Conservation (phyloP, 2,329 filamentous ascomycete species). For the Claviceps citrina region DNA sequence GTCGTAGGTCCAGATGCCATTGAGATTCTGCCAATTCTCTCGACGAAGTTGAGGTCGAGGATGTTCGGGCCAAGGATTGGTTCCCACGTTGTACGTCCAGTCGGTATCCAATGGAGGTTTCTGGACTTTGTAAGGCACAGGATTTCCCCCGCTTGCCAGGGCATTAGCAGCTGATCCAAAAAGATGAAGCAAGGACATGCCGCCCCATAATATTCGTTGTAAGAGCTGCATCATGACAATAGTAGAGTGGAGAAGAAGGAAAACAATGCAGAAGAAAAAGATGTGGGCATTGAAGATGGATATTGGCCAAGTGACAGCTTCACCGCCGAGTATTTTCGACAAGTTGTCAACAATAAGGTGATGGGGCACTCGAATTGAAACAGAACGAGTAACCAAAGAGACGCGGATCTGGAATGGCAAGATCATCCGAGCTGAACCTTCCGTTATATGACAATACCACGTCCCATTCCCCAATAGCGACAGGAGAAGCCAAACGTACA, state of each 20-base stretch:
- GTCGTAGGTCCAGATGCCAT: slow-evolving; percentile 42
- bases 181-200: slow-evolving; percentile 1
- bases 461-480: background rate
- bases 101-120: slow-evolving; percentile 31
- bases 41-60: slow-evolving; percentile 41
- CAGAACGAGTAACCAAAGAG: background rate
- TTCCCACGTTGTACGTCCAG: slow-evolving; percentile 38
- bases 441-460: background rate
- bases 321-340: background rate
- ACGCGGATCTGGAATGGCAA: background rate
- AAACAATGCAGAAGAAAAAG: background rate
- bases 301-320: too few relatives aligned
- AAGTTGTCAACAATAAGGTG: background rate
- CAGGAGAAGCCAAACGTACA: background rate
- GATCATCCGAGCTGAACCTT: background rate
- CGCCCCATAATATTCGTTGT: background rate
- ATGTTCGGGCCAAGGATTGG: slow-evolving; percentile 40
- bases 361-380: background rate
- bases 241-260: background rate
- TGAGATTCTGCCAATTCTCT: slow-evolving; percentile 38
- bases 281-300: too few relatives aligned
- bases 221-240: slow-evolving; percentile 2
- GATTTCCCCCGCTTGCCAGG: background rate
- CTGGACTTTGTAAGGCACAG: slow-evolving; percentile 20
- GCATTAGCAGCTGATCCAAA: background rate